phyloP scores from a whole-genome alignment of 495 filamentous ascomycete species.

The Neurospora sp. region DNA sequence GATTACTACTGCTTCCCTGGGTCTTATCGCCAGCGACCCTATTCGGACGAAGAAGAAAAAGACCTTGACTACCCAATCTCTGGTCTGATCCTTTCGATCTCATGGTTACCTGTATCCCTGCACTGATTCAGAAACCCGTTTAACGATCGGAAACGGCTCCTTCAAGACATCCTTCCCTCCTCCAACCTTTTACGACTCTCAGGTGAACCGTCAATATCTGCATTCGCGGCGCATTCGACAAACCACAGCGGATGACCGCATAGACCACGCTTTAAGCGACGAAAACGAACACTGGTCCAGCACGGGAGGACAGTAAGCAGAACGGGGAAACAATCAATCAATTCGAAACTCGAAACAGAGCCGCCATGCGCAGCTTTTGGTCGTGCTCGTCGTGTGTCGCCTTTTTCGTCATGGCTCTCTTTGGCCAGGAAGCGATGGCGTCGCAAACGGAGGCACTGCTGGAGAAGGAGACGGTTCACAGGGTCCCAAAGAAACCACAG shows the following conservation, averaged over 20 bases:
- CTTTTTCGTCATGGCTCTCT: slow-evolving; percentile 15
- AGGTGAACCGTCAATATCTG: background rate
- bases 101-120: background rate
- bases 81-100: background rate
- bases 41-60: slow-evolving; percentile 9
- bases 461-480: slow-evolving; percentile 17
- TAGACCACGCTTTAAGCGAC: background rate
- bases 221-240: background rate
- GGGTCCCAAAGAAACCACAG: slow-evolving; percentile 22
- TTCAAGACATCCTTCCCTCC: background rate
- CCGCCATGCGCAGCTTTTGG: slow-evolving; percentile 23
- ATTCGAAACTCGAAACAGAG: background rate
- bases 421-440: slow-evolving; percentile 12
- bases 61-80: slow-evolving; percentile 7
- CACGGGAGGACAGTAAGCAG: background rate
- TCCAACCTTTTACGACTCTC: background rate
- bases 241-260: background rate
- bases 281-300: background rate
- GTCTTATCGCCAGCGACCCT: background rate
- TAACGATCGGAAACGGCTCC: background rate
- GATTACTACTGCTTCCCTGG: background rate
- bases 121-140: background rate
- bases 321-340: background rate
- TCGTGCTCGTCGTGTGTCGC: slow-evolving; percentile 16
- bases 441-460: slow-evolving; percentile 8